A percentile compares a stretch with the other conserved stretches of the same genome.
Evolutionary conservation across 2,329 filamentous ascomycete genomes (phyloP).

Genomic region (Ophidiomyces ophidiicola): DNA sequence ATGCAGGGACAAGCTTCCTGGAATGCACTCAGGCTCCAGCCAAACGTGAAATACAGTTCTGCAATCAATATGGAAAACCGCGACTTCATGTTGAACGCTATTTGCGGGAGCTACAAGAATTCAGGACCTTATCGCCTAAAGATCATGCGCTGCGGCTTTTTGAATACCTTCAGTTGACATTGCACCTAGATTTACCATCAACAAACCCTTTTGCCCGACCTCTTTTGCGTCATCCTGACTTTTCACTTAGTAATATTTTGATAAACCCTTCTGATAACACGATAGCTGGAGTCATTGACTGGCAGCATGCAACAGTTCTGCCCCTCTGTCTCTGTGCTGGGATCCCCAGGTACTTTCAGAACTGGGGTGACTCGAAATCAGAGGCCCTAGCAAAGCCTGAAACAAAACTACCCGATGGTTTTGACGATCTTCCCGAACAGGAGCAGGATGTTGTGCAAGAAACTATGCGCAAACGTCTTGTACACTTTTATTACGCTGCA

Average conservation of each 20-base stretch:
- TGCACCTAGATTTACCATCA: constrained; percentile 15
- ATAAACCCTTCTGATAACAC: constrained; percentile 19
- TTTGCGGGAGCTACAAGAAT: constrained; percentile 18
- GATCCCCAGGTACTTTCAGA: constrained; percentile 26
- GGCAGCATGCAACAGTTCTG: constrained; percentile 23
- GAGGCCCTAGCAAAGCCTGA: constrained; percentile 18
- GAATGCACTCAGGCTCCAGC: constrained; percentile 17
- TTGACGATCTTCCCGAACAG: constrained; percentile 16
- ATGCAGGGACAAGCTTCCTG: constrained; percentile 1
- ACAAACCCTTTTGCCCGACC: constrained; percentile 13
- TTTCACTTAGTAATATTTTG: constrained; percentile 25
- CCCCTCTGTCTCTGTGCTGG: constrained; percentile 22
- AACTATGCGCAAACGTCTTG: constrained; percentile 16
- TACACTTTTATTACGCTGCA: constrained; percentile 22
- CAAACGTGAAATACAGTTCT: constrained; percentile 20
- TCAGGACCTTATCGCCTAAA: constrained; percentile 12
- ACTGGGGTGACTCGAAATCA: constrained; percentile 24
- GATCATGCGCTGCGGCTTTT: constrained; percentile 18
- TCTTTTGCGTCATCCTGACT: constrained; percentile 20
- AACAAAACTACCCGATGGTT: constrained; percentile 19
- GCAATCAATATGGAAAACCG: constrained; percentile 17
- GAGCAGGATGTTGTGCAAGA: constrained; percentile 19
- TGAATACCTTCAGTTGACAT: constrained; percentile 18
- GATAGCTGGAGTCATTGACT: constrained; percentile 23
- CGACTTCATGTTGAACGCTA: constrained; percentile 18